These are phyloP conservation scores for Apiospora saccharicola DNA, from an alignment of 2,329 filamentous ascomycete species.

Conservation along the genomic window DNA sequence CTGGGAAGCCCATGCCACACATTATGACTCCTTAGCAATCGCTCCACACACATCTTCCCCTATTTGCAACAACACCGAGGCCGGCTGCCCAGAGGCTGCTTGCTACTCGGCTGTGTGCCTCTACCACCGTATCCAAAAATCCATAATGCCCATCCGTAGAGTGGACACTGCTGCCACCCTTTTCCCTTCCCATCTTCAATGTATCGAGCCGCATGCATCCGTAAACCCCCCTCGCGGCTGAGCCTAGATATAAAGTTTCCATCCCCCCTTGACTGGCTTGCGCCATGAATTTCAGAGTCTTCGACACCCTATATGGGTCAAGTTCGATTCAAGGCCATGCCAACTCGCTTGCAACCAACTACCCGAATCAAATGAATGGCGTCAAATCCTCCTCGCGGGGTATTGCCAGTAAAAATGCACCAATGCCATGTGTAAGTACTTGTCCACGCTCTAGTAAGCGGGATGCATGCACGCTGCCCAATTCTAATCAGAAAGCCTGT, in stretches of 20 bases:
- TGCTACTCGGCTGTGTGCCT: neutral
- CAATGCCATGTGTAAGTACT: conserved; percentile 18
- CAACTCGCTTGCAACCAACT: neutral
- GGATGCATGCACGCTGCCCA: neutral
- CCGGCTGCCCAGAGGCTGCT: neutral
- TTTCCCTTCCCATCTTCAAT: neutral
- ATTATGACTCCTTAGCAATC: neutral
- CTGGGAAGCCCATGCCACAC: neutral
- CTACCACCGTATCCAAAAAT: neutral
- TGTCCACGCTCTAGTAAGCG: conserved; percentile 17
- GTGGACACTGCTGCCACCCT: neutral
- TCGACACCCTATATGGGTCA: conserved; percentile 9
- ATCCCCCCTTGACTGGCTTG: neutral
- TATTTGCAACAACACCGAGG: neutral
- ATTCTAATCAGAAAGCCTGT: conserved; percentile 17
- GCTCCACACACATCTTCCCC: neutral
- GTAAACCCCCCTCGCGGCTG: neutral
- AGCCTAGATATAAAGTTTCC: neutral
- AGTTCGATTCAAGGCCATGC: conserved; percentile 11
- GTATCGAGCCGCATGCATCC: neutral
- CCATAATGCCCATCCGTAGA: neutral
- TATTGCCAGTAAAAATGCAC: conserved; percentile 23
- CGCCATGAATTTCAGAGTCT: conserved; percentile 3
- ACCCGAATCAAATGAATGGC: conserved; percentile 20
- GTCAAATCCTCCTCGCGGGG: conserved; percentile 15